A percentile compares a stretch with the other conserved stretches of the same genome.
phyloP scores from a whole-genome alignment of 805 yeast genomes.

The Starmerella riodocensis region DNA sequence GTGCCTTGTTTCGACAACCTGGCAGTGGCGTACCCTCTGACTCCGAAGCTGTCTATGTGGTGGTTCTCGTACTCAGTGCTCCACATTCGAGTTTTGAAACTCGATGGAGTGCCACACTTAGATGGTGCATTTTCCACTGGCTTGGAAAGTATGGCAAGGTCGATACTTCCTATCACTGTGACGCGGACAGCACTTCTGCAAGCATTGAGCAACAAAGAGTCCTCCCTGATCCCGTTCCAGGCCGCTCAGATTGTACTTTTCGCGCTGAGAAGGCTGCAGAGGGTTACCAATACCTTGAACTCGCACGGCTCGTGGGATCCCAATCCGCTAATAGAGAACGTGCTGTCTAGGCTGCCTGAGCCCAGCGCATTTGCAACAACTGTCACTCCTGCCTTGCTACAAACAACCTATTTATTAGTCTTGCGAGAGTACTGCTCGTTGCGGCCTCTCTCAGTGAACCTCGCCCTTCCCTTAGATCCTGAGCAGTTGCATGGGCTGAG shows the following conservation, averaged over 20 bases:
- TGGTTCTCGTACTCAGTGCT: conserved; percentile 67
- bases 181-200: conserved; percentile 45
- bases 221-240: conserved; percentile 45
- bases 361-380: conserved; percentile 16
- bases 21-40: conserved; percentile 36
- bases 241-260: conserved; percentile 46
- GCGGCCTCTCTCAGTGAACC: conserved; percentile 5
- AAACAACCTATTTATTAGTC: conserved; percentile 10
- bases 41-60: conserved; percentile 66
- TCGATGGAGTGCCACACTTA: conserved; percentile 1
- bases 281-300: conserved; percentile 29
- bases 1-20: conserved; percentile 41
- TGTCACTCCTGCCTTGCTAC: conserved; percentile 10
- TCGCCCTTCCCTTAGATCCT: conserved; percentile 10
- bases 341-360: conserved; percentile 30
- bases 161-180: conserved; percentile 48
- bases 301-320: conserved; percentile 33
- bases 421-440: conserved; percentile 9
- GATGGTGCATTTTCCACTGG: neutral
- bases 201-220: conserved; percentile 38
- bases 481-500: conserved; percentile 18
- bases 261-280: conserved; percentile 41
- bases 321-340: conserved; percentile 20
- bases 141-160: conserved; percentile 20
- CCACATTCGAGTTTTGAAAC: conserved; percentile 43